These are phyloP conservation scores for Xerocomus cyaneibrunnescens DNA, from an alignment of 1,284 basidiomycete species.

Conservation along the genomic window DNA sequence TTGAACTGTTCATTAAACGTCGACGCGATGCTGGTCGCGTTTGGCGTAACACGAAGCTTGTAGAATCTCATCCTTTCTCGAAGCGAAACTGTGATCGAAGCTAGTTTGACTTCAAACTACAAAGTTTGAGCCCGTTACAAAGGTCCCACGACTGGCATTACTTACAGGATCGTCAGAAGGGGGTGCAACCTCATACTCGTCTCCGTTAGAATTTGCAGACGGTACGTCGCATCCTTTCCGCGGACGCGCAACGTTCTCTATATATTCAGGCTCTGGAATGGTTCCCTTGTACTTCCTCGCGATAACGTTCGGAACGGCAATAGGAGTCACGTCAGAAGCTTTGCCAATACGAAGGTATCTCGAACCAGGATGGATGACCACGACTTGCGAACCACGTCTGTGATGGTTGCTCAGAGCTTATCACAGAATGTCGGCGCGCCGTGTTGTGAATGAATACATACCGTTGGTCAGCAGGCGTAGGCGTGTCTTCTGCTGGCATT, in stretches of 20 bases:
- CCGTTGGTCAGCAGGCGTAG: slow-evolving; percentile 44
- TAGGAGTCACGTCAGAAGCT: slow-evolving; percentile 84
- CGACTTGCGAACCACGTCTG: slow-evolving; percentile 69
- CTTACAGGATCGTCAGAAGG: slow-evolving; percentile 63
- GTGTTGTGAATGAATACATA: slow-evolving; percentile 20
- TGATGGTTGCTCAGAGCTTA: slow-evolving; percentile 32
- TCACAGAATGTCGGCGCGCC: slow-evolving; percentile 12
- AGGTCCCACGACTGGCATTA: slow-evolving; percentile 2
- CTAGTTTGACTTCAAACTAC: slow-evolving; percentile 73
- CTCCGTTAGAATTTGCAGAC: slow-evolving; percentile 32
- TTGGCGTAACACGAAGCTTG: slow-evolving; percentile 78
- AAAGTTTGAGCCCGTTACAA: slow-evolving; percentile 5
- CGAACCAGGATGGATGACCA: slow-evolving; percentile 96
- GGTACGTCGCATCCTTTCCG: slow-evolving; percentile 33
- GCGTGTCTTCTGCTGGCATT: slow-evolving; percentile 40
- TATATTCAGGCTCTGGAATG: slow-evolving; percentile 42
- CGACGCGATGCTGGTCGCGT: slow-evolving; percentile 68
- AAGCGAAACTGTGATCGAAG: slow-evolving; percentile 70
- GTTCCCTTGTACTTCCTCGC: slow-evolving; percentile 59
- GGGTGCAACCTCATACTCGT: slow-evolving; percentile 47
- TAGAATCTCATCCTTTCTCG: slow-evolving; percentile 87
- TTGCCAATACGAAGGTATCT: slow-evolving; percentile 84
- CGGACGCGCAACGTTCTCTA: slow-evolving; percentile 57
- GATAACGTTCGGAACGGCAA: slow-evolving; percentile 74
- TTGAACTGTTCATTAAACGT: slow-evolving; percentile 76